Percentiles rank a stretch among this genome's conserved stretches.
These are phyloP conservation scores for Neurospora sp. DNA, from an alignment of 2,329 filamentous ascomycete genomes.

Conservation along the genomic window DNA sequence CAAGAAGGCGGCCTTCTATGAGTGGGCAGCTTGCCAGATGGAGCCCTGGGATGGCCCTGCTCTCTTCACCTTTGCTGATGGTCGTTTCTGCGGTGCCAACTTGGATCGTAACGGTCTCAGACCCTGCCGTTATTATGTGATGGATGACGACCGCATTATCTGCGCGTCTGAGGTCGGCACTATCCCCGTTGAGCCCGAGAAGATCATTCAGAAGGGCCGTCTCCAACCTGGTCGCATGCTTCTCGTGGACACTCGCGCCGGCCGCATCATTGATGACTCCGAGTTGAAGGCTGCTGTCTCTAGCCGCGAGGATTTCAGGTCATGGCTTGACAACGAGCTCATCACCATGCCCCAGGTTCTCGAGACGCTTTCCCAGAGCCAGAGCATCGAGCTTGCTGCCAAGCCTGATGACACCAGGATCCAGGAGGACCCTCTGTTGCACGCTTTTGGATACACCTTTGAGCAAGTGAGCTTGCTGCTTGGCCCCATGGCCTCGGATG, in stretches of 20 bases:
- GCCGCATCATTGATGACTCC: conserved; percentile 86
- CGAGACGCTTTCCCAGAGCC: conserved; percentile 47
- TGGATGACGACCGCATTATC: conserved; percentile 93
- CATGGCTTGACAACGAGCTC: conserved; percentile 80
- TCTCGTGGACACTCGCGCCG: conserved; percentile 78
- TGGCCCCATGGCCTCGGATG: conserved; percentile 92
- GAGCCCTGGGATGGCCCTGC: conserved; percentile 97
- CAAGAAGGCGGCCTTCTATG: conserved; percentile 93
- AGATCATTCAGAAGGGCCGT: conserved; percentile 83
- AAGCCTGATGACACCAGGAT: conserved; percentile 60
- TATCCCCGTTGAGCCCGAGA: conserved; percentile 82
- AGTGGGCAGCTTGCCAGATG: conserved; percentile 98
- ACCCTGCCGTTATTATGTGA: conserved; percentile 93
- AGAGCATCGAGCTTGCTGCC: conserved; percentile 50
- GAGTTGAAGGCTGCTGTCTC: conserved; percentile 86
- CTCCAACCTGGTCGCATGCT: conserved; percentile 94
- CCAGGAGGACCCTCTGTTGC: conserved; percentile 75
- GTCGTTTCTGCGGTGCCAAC: conserved; percentile 93
- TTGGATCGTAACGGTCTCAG: conserved; percentile 90
- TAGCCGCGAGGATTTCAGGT: conserved; percentile 75
- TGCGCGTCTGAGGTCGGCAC: conserved; percentile 95
- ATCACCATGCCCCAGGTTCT: conserved; percentile 70
- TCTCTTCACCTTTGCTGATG: conserved; percentile 93
- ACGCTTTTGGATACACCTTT: conserved; percentile 87
- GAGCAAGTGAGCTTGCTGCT: conserved; percentile 90